These are phyloP conservation scores for Starmerella potacharoeniae DNA, from an alignment of 805 yeast species.

Conservation along the genomic window DNA sequence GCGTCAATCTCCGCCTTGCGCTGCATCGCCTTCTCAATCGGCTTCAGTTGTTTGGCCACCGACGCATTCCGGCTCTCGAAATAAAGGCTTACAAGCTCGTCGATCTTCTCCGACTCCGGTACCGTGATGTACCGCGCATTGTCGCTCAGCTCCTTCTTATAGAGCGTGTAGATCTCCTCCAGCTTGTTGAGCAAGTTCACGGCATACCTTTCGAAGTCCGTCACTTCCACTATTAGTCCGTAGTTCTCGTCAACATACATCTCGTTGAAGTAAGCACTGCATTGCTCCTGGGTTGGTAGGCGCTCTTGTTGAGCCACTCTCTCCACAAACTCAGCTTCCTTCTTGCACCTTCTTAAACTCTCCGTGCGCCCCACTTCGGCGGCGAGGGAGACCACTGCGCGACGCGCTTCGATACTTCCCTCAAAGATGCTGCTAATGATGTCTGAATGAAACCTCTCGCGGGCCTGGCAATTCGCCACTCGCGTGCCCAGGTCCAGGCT, in stretches of 20 bases:
- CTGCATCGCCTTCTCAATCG: neutral
- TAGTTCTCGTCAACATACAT: neutral
- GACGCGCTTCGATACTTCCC: neutral
- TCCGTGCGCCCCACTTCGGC: slow-evolving; percentile 4
- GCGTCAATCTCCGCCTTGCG: neutral
- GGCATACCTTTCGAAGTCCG: neutral
- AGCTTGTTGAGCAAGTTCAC: neutral
- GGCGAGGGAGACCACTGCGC: neutral
- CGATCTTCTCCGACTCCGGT: neutral
- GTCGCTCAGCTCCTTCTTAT: neutral
- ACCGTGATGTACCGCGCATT: neutral
- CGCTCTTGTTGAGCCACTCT: neutral
- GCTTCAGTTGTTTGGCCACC: neutral
- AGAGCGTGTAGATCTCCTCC: neutral
- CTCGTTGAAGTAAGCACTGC: neutral
- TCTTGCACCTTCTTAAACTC: neutral
- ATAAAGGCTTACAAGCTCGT: neutral
- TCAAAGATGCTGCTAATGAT: neutral
- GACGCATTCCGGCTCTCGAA: neutral
- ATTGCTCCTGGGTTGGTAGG: neutral
- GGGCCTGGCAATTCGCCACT: neutral
- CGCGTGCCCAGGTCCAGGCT: neutral
- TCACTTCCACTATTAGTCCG: neutral
- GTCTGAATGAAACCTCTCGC: neutral
- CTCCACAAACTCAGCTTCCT: neutral